Base-by-base conservation (phyloP, 495 filamentous ascomycete genomes). In the Penicillium maclennaniae region DNA sequence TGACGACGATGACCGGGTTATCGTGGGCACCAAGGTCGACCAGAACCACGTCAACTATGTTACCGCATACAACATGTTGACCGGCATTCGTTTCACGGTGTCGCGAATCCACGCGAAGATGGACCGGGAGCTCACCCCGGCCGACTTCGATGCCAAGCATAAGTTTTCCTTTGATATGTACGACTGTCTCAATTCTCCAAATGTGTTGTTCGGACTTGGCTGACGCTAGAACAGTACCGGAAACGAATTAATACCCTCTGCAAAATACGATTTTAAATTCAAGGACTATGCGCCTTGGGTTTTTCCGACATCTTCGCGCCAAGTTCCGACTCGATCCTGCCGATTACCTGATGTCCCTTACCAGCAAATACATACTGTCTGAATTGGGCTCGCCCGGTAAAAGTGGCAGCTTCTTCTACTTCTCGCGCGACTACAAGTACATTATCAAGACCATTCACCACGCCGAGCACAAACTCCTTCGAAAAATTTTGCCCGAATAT, bases 371-470 rank as follows among this genome's bases (percentile, higher is more conserved):
- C 71, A 97, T 99, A 51, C 76, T 99, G 42, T 97, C 93, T 1
- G 93, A 99, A 69, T 77, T 99, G 26, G 95, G 95, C 17, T 97
- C 93, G 14, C 93, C 93, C 5, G 93, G 93, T 15, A 99, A 99
- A 75, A 96, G 91, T 70, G 95, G 95, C 16, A 96, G 91, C 67
- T 99, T 99, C 72, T 99, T 99, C 75, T 99, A 99, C 75, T 99
- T 99, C 75, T 97, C 95, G 25, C 82, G 93, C 47, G 93, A 99
- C 67, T 99, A 97, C 79, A 99, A 99, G 72, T 99, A 99, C 73
- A 99, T 99, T 70, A 99, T 99, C 83, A 99, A 99, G 69, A 99
- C 93, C 14, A 99, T 99, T 51, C 93, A 97, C 66, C 93, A 96
- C 60, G 84, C 83, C 50, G 93, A 99, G 67, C 95, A 99, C 72